Conservation (phyloP, 164 flowering plant species). For the Vitis vinifera region ASM3070453v1 NC_081816.1:3211001-3211500, state of each 20-base stretch:
- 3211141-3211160: conserved; percentile 7
- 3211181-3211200: conserved; percentile 37
- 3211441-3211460: conserved; percentile 9
- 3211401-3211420: conserved; percentile 31
- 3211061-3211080: conserved; percentile 50
- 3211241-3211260: conserved; percentile 5
- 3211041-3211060: conserved; percentile 35
- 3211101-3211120: conserved; percentile 31
- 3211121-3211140: conserved; percentile 33
- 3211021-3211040: conserved; percentile 18
- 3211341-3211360: conserved; percentile 22
- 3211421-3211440: conserved; percentile 27
- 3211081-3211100: conserved; percentile 42
- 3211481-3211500: conserved; percentile 29
- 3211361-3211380: conserved; percentile 17
- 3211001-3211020: no score
- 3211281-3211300: conserved; percentile 19
- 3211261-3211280: conserved; percentile 15
- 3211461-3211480: conserved; percentile 31
- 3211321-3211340: conserved; percentile 26
- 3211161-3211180: conserved; percentile 19
- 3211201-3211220: conserved; percentile 38
- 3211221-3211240: conserved; percentile 14
- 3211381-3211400: conserved; percentile 9
- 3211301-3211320: conserved; percentile 15